phyloP scores from a whole-genome alignment of 208 protist genomes.

The Vickermania spadyakhi region DNA sequence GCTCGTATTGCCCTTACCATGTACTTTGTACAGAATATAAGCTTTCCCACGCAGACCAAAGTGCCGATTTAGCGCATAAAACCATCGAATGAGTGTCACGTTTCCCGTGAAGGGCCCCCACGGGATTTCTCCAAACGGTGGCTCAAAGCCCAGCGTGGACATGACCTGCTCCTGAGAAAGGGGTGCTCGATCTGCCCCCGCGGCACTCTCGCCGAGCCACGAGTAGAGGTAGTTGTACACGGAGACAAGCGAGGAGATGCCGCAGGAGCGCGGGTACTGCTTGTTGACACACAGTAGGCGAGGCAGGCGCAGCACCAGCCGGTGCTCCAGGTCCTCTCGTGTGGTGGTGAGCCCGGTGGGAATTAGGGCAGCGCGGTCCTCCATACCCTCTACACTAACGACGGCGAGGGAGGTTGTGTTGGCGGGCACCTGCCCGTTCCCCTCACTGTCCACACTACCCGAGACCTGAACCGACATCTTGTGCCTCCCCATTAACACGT shows the following conservation, averaged over 20 bases:
- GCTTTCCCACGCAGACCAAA: slow-evolving; percentile 46
- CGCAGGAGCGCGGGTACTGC: slow-evolving; percentile 89
- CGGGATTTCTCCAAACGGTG: slow-evolving; percentile 81
- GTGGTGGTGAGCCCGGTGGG: slow-evolving; percentile 60
- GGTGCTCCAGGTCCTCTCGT: slow-evolving; percentile 48
- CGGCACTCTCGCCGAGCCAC: slow-evolving; percentile 53
- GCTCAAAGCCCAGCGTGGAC: slow-evolving; percentile 81
- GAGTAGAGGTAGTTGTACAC: slow-evolving; percentile 91
- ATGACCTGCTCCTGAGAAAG: slow-evolving; percentile 87
- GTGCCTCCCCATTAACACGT: slow-evolving; percentile 22
- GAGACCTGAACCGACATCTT: neutral
- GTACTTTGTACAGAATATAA: slow-evolving; percentile 81
- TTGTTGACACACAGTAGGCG: slow-evolving; percentile 72
- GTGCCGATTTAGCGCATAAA: slow-evolving; percentile 77
- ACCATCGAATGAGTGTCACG: slow-evolving; percentile 84
- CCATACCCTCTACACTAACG: slow-evolving; percentile 38
- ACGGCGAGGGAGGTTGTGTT: slow-evolving; percentile 14
- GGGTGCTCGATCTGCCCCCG: slow-evolving; percentile 22
- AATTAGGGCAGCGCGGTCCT: slow-evolving; percentile 36
- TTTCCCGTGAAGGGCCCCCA: slow-evolving; percentile 91
- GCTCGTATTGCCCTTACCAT: slow-evolving; percentile 51
- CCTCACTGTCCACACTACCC: slow-evolving; percentile 28
- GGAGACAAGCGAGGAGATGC: slow-evolving; percentile 73
- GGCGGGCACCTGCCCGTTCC: slow-evolving; percentile 20
- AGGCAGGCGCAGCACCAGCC: slow-evolving; percentile 56